phyloP scores from a whole-genome alignment of 345 rosid genomes.

The Citrus cavaleriei region DNA sequence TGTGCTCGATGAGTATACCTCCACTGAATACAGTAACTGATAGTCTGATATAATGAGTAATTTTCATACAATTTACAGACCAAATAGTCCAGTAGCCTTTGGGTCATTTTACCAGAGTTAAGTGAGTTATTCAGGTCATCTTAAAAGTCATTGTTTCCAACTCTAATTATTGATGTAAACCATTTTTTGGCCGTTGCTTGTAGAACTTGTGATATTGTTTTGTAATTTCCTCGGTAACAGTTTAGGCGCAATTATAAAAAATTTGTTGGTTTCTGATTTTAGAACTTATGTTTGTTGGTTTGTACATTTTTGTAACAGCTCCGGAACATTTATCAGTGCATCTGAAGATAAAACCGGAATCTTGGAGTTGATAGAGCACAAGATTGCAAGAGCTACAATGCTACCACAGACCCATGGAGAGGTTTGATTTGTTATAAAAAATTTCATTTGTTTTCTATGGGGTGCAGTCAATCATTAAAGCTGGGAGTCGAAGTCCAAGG shows the following conservation, averaged over 20 bases:
- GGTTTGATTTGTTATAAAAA: constrained; percentile 28
- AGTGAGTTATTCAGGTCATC: not conserved
- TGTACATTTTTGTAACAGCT: constrained; percentile 37
- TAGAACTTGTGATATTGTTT: constrained; percentile 1
- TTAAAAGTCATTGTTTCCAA: constrained; percentile 1
- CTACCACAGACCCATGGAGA: constrained; percentile 67
- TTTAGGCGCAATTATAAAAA: constrained; percentile 54
- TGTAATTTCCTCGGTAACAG: constrained; percentile 29
- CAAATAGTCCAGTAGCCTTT: too few relatives aligned
- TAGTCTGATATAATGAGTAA: not conserved
- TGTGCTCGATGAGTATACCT: not conserved
- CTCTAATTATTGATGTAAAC: constrained; percentile 1
- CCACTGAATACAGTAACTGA: not conserved
- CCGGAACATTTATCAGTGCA: constrained; percentile 69
- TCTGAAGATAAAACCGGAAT: constrained; percentile 60
- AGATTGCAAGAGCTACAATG: constrained; percentile 73
- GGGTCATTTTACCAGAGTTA: not conserved
- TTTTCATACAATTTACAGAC: not conserved
- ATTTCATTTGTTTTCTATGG: too few relatives aligned
- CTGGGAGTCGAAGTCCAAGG: not conserved
- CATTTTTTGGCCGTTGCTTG: not conserved
- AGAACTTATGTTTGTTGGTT: constrained; percentile 1
- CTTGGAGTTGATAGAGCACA: constrained; percentile 50
- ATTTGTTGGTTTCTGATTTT: not conserved
- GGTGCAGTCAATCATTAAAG: not conserved